Evolutionary conservation across 2,329 filamentous ascomycete genomes (phyloP), one percentile per base, ranked within the genome.

Genomic region (Apiospora aurea): DNA sequence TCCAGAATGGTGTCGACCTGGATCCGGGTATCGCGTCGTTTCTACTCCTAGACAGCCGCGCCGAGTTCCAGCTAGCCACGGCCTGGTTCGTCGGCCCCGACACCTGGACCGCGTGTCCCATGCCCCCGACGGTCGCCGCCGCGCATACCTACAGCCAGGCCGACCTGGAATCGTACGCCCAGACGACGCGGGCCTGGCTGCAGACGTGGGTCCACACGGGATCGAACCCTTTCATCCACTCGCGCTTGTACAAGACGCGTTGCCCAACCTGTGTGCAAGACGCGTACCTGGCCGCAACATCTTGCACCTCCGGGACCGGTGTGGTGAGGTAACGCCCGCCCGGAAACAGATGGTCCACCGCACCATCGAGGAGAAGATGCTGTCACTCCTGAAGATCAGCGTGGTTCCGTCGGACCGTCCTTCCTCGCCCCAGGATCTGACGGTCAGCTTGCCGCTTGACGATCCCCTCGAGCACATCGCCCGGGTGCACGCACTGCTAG

Each of bases 221-320:
- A 5, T 71, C 73, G 69, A 80, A 75, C 44, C 76, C 80, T 0
- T 79, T 82, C 66, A 79, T 82, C 13, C 81, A 82, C 71, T 10
- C 70, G 0, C 72, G 71, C 10, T 72, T 82, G 13, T 83, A 82
- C 73, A 68, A 64, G 2, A 67, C 67, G 10, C 71, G 72, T n/a
- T 76, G 78, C 43, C 79, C 80, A 1, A 73, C 74, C 21, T 75
- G 77, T 51, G 67, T 81, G 16, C 77, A 80, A 69, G 76, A 80
- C 53, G 80, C 81, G 16, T 81, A 77, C 72, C 75, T 78, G 0
- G 69, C 75, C 1, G 41, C 79, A 11, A 67, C 77, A 0, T 73
- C 73, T 0, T 72, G 14, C 70, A 74, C 41, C 70, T 69, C 16
- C 79, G 73, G 7, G 43, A 71, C 1, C 71, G 67, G 18, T 75